Evolutionary conservation across 768 basidiomycete species (phyloP).

Genomic region (Psilocybe cyanescens): DNA sequence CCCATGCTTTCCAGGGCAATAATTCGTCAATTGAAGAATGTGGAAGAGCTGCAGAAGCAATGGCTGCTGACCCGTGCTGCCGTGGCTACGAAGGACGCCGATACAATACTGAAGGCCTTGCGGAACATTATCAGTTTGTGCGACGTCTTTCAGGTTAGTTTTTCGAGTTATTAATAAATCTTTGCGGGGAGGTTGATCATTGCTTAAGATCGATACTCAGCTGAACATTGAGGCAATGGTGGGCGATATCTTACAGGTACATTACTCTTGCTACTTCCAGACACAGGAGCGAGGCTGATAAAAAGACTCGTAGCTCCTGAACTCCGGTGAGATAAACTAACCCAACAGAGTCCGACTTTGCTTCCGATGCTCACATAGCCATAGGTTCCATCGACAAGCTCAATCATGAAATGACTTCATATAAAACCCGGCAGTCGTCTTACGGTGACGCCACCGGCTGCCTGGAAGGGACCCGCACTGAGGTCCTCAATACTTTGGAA

Average conservation of each 20-base stretch:
- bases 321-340: too few species aligned
- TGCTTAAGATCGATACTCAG: conserved; percentile 8
- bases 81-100: neutral
- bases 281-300: too few species aligned
- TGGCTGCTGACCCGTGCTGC: neutral
- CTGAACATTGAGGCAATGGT: conserved; percentile 4
- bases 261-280: too few species aligned
- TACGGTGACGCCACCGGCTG: too few species aligned
- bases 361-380: too few species aligned
- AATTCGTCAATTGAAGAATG: neutral
- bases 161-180: neutral
- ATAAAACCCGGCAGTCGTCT: too few species aligned
- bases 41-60: neutral
- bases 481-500: too few species aligned
- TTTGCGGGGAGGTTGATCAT: neutral
- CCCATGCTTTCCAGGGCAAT: neutral
- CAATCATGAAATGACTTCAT: too few species aligned
- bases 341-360: too few species aligned
- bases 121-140: conserved; percentile 10
- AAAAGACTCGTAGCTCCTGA: too few species aligned
- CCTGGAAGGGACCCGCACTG: too few species aligned
- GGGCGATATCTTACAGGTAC: conserved; percentile 6
- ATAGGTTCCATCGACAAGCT: too few species aligned
- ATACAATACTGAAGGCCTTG: conserved; percentile 6
- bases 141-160: conserved; percentile 14